These are phyloP conservation scores for Brassica hybrid DNA, from an alignment of 441 rosid species.

Conservation along the genomic window DNA sequence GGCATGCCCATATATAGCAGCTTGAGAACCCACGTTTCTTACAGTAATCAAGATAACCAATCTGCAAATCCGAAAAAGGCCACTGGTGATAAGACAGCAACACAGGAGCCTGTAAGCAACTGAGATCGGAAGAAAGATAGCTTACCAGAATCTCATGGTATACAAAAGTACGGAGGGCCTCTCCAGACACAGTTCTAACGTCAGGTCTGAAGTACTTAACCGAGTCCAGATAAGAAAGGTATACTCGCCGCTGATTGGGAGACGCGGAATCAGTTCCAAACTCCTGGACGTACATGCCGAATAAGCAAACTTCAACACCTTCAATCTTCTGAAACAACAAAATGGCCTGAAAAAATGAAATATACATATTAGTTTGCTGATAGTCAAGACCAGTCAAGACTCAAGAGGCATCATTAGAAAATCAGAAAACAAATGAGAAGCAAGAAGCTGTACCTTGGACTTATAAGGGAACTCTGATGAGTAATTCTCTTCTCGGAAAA, in stretches of 20 bases:
- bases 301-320: conserved; percentile 98
- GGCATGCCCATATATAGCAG: conserved; percentile 99
- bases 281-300: conserved; percentile 99
- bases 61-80: conserved; percentile 65
- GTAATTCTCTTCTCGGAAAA: conserved; percentile 92
- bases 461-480: conserved; percentile 92
- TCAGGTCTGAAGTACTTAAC: conserved; percentile 99
- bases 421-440: conserved; percentile 23
- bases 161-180: conserved; percentile 97
- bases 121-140: conserved; percentile 19
- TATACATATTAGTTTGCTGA: conserved; percentile 1
- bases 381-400: no score
- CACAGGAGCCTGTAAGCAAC: conserved; percentile 17
- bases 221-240: conserved; percentile 94
- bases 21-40: conserved; percentile 98
- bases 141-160: conserved; percentile 98
- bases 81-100: conserved; percentile 1
- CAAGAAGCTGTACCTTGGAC: conserved; percentile 71
- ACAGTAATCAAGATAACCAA: conserved; percentile 99
- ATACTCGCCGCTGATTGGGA: conserved; percentile 93
- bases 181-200: conserved; percentile 90
- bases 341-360: conserved; percentile 71
- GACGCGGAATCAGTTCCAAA: conserved; percentile 89
- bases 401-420: conserved; percentile 12
- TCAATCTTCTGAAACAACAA: conserved; percentile 98